Percentiles rank a stretch among this genome's conserved stretches.
Conservation (phyloP, 495 filamentous ascomycete genomes). For the Melanomma pulvis-pyrius region DNA sequence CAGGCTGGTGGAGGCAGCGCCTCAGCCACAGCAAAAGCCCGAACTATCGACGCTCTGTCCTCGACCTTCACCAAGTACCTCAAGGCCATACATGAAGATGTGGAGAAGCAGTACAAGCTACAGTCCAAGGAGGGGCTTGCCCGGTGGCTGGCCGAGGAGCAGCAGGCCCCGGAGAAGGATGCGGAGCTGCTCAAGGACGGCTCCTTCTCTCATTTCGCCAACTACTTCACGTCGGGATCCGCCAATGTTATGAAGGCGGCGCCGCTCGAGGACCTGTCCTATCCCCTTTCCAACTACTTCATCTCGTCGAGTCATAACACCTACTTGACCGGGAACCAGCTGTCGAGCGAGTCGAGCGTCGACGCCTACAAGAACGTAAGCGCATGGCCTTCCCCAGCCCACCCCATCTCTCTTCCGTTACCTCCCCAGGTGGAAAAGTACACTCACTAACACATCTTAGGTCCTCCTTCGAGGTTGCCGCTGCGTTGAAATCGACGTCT, state of each 20-base stretch:
- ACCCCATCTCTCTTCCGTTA: not conserved
- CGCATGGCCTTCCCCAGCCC: constrained; percentile 18
- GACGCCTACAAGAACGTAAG: constrained; percentile 81
- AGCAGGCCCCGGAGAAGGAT: constrained; percentile 13
- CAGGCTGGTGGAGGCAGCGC: constrained; percentile 37
- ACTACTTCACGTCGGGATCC: constrained; percentile 19
- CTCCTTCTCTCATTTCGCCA: constrained; percentile 27
- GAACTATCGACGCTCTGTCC: constrained; percentile 22
- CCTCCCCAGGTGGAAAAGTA: no score
- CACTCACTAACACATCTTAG: constrained; percentile 43
- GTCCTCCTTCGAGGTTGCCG: constrained; percentile 79
- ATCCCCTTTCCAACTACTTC: constrained; percentile 83
- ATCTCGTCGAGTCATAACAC: constrained; percentile 95
- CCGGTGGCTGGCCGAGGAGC: constrained; percentile 32
- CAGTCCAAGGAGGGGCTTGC: constrained; percentile 24
- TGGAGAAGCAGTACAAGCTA: constrained; percentile 24
- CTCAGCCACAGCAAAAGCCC: constrained; percentile 15
- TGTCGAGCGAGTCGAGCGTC: constrained; percentile 78
- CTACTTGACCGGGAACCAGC: constrained; percentile 88
- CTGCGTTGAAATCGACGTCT: constrained; percentile 94
- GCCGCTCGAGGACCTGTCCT: constrained; percentile 37
- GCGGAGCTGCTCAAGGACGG: constrained; percentile 22
- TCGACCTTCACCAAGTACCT: constrained; percentile 21
- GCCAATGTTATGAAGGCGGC: constrained; percentile 28
- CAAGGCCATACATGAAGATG: constrained; percentile 30